A percentile compares a stretch with the other conserved stretches of the same genome.
These are phyloP conservation scores for Neocucurbitaria cava DNA, from an alignment of 2,329 filamentous ascomycete species.

Conservation along the genomic window DNA sequence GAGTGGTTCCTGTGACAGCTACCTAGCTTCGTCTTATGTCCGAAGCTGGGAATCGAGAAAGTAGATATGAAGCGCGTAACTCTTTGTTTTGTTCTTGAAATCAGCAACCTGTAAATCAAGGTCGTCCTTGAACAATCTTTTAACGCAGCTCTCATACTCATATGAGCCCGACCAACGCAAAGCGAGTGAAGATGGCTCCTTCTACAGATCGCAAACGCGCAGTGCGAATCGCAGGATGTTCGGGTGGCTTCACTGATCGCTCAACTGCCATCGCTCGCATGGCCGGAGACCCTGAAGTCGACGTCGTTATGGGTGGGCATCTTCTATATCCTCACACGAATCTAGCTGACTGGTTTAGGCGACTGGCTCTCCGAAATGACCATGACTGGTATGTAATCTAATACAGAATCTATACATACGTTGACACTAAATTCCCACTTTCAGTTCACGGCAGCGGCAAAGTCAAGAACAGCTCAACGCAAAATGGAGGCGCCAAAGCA, in stretches of 20 bases:
- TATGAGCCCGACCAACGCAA: slow-evolving; percentile 5
- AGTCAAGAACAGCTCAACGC: slow-evolving; percentile 41
- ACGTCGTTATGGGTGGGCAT: slow-evolving; percentile 32
- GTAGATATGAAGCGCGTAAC: slow-evolving; percentile 20
- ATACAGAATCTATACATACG: neutral
- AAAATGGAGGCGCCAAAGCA: slow-evolving; percentile 39
- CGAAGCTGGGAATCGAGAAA: neutral
- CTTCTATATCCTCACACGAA: neutral
- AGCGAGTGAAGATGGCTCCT: slow-evolving; percentile 17
- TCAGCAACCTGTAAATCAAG: neutral
- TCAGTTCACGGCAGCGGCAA: slow-evolving; percentile 35
- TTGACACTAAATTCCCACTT: neutral
- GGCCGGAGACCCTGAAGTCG: slow-evolving; percentile 36
- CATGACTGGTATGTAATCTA: slow-evolving; percentile 23
- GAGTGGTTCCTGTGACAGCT: slow-evolving; percentile 9
- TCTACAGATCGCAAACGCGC: slow-evolving; percentile 29
- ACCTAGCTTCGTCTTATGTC: slow-evolving; percentile 3
- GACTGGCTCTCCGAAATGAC: slow-evolving; percentile 42
- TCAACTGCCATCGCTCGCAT: slow-evolving; percentile 44
- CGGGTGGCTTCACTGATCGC: slow-evolving; percentile 51
- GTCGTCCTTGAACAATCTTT: neutral
- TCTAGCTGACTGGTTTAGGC: slow-evolving; percentile 12
- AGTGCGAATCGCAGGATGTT: slow-evolving; percentile 44
- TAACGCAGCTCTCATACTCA: neutral
- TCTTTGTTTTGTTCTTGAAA: neutral